Percentiles rank a stretch among this genome's conserved stretches.
These are phyloP conservation scores for Aschersonia sp. DNA, from an alignment of 2,329 filamentous ascomycete species.

Conservation along the genomic window DNA sequence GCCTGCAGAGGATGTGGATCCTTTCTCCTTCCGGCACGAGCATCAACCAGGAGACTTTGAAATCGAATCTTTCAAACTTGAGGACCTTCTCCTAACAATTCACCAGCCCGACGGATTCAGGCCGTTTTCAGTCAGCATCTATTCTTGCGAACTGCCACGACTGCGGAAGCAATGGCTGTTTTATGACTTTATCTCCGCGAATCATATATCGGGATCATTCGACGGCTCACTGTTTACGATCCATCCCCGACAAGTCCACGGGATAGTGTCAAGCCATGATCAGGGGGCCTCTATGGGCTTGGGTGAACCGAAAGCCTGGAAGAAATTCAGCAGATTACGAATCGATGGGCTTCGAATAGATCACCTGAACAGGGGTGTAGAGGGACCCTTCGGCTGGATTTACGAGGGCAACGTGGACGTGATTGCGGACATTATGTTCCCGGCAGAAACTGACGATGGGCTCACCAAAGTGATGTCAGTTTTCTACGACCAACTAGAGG, in stretches of 20 bases:
- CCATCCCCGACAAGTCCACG: constrained; percentile 81
- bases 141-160: constrained; percentile 84
- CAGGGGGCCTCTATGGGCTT: constrained; percentile 38
- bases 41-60: constrained; percentile 91
- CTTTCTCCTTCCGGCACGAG: constrained; percentile 73
- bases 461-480: constrained; percentile 92
- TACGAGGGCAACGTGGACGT: constrained; percentile 95
- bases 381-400: constrained; percentile 95
- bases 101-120: constrained; percentile 83
- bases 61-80: constrained; percentile 90
- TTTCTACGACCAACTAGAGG: constrained; percentile 91
- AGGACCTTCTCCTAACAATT: constrained; percentile 80
- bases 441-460: constrained; percentile 72
- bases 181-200: constrained; percentile 91
- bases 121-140: constrained; percentile 93
- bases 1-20: constrained; percentile 51
- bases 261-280: constrained; percentile 49
- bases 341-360: constrained; percentile 93
- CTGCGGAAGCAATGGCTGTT: constrained; percentile 93
- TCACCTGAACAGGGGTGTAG: constrained; percentile 83
- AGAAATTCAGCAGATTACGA: constrained; percentile 83
- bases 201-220: constrained; percentile 88
- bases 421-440: constrained; percentile 88
- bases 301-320: constrained; percentile 64
- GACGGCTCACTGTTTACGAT: constrained; percentile 96